phyloP scores from a whole-genome alignment of 202 grass and related monocot genomes.

The Setaria viridis region DNA sequence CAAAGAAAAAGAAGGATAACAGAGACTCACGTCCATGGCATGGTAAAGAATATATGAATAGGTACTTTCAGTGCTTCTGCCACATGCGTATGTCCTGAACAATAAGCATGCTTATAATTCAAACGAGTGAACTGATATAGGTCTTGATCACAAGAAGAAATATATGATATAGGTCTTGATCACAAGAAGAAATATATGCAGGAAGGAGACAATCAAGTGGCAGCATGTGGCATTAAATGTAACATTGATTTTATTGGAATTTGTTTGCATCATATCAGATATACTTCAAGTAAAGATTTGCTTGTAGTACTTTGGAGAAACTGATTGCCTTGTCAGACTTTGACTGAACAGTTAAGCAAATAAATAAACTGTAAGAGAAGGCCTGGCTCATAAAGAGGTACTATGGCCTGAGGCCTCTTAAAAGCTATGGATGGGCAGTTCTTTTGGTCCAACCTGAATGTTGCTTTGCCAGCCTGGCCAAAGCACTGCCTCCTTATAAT shows the following conservation, averaged over 20 bases:
- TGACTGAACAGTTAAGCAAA: background rate
- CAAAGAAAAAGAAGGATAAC: slow-evolving; percentile 40
- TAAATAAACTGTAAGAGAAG: background rate
- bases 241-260: background rate
- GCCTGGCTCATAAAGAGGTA: background rate
- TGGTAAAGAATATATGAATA: slow-evolving; percentile 99
- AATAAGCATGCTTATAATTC: slow-evolving; percentile 37
- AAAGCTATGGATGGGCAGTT: background rate
- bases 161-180: background rate
- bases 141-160: slow-evolving; percentile 7
- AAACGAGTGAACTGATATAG: slow-evolving; percentile 10
- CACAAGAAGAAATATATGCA: slow-evolving; percentile 10
- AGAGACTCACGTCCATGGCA: slow-evolving; percentile 97
- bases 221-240: background rate
- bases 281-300: background rate
- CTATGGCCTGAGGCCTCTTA: background rate
- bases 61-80: slow-evolving; percentile 89
- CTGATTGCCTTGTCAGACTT: background rate
- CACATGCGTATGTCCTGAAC: slow-evolving; percentile 91
- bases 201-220: background rate
- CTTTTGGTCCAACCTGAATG: background rate
- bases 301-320: slow-evolving; percentile 6
- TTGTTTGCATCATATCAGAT: slow-evolving; percentile 2
- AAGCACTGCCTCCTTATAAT: too few relatives aligned
- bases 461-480: background rate